Evolutionary conservation across 2,329 filamentous ascomycete species (phyloP).

Genomic region (Colletotrichum salicis): DNA sequence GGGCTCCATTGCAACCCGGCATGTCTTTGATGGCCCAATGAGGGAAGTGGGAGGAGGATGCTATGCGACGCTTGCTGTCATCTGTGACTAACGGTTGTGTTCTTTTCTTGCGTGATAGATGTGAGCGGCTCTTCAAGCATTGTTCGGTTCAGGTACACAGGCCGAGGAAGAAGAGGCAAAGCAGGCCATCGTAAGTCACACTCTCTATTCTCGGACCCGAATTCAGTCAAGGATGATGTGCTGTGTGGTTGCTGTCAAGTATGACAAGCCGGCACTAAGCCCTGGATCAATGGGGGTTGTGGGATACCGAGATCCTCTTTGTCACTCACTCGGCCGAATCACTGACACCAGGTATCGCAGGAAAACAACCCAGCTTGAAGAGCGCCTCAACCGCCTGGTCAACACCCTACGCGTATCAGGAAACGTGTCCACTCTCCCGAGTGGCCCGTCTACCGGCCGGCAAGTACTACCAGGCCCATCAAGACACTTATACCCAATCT

Average conservation of each 20-base stretch:
- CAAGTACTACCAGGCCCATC: too few relatives aligned
- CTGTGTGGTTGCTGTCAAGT: too few relatives aligned
- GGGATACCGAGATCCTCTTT: not conserved
- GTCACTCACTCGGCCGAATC: not conserved
- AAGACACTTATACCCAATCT: not conserved
- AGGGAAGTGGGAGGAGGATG: not conserved
- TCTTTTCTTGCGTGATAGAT: conserved; percentile 46
- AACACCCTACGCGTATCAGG: conserved; percentile 57
- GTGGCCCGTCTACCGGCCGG: not conserved
- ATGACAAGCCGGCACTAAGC: not conserved
- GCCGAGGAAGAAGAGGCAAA: conserved; percentile 62
- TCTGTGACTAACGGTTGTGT: not conserved
- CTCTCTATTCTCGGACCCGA: not conserved
- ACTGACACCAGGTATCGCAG: conserved; percentile 41
- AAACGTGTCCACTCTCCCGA: conserved; percentile 42
- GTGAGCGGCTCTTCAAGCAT: conserved; percentile 59
- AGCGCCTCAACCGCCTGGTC: conserved; percentile 60
- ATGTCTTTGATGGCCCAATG: not conserved
- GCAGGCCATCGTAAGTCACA: conserved; percentile 59
- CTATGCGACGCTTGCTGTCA: not conserved
- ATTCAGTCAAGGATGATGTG: too few relatives aligned
- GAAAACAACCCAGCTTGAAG: conserved; percentile 60
- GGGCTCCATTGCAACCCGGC: not conserved
- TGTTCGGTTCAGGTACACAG: conserved; percentile 59
- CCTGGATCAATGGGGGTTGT: not conserved